These are phyloP conservation scores for Kondoa malvinella DNA, from an alignment of 768 basidiomycete species.

Conservation along the genomic window DNA sequence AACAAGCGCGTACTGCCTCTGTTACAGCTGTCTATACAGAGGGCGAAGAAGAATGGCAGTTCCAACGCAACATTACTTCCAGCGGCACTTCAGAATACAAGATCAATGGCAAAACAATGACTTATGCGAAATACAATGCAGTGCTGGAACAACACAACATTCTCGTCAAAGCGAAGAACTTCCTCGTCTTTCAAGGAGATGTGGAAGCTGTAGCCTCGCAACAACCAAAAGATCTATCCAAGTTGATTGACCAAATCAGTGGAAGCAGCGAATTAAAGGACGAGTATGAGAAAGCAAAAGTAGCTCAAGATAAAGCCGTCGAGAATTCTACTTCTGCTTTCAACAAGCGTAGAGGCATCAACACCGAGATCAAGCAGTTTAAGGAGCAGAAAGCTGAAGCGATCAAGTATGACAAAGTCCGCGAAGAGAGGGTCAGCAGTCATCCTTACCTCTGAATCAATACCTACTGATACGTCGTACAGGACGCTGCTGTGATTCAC, in stretches of 20 bases:
- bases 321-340: slow-evolving; percentile 91
- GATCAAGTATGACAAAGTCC: slow-evolving; percentile 62
- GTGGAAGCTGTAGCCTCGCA: slow-evolving; percentile 96
- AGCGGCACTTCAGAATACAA: slow-evolving; percentile 80
- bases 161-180: slow-evolving; percentile 97
- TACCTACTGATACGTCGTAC: slow-evolving; percentile 1
- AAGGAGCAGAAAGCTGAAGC: slow-evolving; percentile 93
- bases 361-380: slow-evolving; percentile 90
- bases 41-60: slow-evolving; percentile 65
- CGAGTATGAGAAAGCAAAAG: slow-evolving; percentile 79
- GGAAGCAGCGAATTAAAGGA: slow-evolving; percentile 70
- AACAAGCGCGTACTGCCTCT: slow-evolving; percentile 83
- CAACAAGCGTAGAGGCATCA: slow-evolving; percentile 77
- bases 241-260: slow-evolving; percentile 85
- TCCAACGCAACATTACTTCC: slow-evolving; percentile 79
- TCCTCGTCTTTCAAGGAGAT: slow-evolving; percentile 96
- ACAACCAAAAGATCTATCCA: slow-evolving; percentile 70
- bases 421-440: slow-evolving; percentile 49
- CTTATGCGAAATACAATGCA: slow-evolving; percentile 73
- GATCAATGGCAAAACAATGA: slow-evolving; percentile 61
- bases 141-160: slow-evolving; percentile 79
- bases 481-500: slow-evolving; percentile 67
- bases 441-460: slow-evolving; percentile 5
- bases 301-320: slow-evolving; percentile 70
- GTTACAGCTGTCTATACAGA: slow-evolving; percentile 83